Percentiles rank a stretch among this genome's conserved stretches.
Conservation (phyloP, 1,284 basidiomycete genomes). For the Sanghuangporus weigelae region DNA sequence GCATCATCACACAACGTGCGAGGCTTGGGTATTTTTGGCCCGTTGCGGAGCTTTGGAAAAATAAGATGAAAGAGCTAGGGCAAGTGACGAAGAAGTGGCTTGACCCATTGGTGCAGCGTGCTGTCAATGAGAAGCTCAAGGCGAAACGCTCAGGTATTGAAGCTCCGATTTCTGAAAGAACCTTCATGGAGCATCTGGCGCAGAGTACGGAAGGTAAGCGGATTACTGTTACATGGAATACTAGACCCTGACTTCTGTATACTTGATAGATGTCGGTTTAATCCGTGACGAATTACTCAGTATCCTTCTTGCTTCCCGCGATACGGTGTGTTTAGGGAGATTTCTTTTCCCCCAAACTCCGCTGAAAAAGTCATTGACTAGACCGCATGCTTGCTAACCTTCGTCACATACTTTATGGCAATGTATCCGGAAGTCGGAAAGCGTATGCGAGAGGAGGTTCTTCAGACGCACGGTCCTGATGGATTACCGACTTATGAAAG, state of each 20-base stretch:
- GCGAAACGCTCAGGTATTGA: conserved; percentile 34
- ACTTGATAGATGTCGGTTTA: conserved; percentile 39
- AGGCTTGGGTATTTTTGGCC: conserved; percentile 64
- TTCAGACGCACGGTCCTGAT: conserved; percentile 45
- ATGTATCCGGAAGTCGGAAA: conserved; percentile 48
- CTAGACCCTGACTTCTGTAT: not conserved
- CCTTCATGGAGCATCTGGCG: conserved; percentile 61
- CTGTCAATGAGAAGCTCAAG: conserved; percentile 42
- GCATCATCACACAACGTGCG: conserved; percentile 47
- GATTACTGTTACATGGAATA: conserved; percentile 4
- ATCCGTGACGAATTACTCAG: conserved; percentile 71
- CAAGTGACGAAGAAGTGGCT: conserved; percentile 53
- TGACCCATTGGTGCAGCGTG: conserved; percentile 53
- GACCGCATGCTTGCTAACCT: conserved; percentile 62
- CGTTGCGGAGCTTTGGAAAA: conserved; percentile 55
- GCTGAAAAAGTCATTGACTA: conserved; percentile 22
- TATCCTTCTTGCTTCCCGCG: conserved; percentile 65
- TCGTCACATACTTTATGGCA: conserved; percentile 60
- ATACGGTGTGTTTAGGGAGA: conserved; percentile 47
- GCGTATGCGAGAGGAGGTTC: conserved; percentile 55
- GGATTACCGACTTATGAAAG: conserved; percentile 46
- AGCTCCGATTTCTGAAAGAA: conserved; percentile 45
- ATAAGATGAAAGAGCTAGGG: conserved; percentile 48
- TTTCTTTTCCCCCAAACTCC: not conserved
- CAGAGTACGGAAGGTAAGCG: conserved; percentile 55